A percentile compares a stretch with the other conserved stretches of the same genome.
Evolutionary conservation across 805 yeast genomes (phyloP).

Genomic region (Candida broadrunensis): DNA sequence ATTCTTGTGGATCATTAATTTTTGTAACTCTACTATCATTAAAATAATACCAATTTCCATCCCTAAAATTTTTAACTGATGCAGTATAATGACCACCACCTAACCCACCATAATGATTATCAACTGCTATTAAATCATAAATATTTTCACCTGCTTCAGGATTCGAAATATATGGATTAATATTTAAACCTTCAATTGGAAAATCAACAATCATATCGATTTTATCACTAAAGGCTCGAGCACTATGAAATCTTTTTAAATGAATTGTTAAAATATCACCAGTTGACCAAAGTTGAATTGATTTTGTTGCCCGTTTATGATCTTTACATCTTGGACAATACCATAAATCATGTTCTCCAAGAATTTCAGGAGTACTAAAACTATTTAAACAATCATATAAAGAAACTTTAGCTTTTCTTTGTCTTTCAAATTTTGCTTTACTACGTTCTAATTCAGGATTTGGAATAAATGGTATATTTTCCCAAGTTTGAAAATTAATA

Average conservation of each 20-base stretch:
- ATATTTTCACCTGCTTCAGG: slow-evolving; percentile 32
- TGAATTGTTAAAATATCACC: slow-evolving; percentile 91
- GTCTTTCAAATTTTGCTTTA: slow-evolving; percentile 29
- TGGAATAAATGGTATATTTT: slow-evolving; percentile 30
- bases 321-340: slow-evolving; percentile 88
- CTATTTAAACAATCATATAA: slow-evolving; percentile 70
- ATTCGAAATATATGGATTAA: slow-evolving; percentile 53
- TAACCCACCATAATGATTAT: slow-evolving; percentile 91
- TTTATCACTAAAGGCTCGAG: slow-evolving; percentile 83
- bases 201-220: slow-evolving; percentile 81
- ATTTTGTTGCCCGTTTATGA: slow-evolving; percentile 86
- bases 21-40: slow-evolving; percentile 77
- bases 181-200: slow-evolving; percentile 80
- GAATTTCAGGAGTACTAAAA: slow-evolving; percentile 78
- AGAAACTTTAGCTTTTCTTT: slow-evolving; percentile 45
- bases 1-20: slow-evolving; percentile 53
- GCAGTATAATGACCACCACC: slow-evolving; percentile 99
- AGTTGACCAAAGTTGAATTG: slow-evolving; percentile 87
- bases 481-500: slow-evolving; percentile 57
- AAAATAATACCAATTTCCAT: slow-evolving; percentile 81
- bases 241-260: slow-evolving; percentile 83
- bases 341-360: slow-evolving; percentile 91
- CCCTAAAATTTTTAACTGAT: slow-evolving; percentile 74
- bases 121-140: slow-evolving; percentile 89
- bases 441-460: slow-evolving; percentile 56